Conservation (phyloP, 192 early-diverging fungal genomes). For the Podila epicladia region DNA sequence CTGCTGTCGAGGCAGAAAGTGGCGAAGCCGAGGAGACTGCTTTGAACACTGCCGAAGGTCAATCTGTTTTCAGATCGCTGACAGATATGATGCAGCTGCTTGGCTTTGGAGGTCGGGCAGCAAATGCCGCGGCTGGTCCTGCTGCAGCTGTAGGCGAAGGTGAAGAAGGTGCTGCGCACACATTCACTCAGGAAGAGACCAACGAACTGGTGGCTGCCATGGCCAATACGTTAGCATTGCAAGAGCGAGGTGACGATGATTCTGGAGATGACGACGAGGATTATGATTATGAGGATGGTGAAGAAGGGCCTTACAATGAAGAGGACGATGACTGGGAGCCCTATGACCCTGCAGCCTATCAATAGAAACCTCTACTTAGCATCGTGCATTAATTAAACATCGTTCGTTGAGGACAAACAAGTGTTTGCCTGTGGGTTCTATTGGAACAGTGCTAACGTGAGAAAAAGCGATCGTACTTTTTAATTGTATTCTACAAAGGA, state of each 20-base stretch:
- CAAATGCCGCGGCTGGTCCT: conserved; percentile 1
- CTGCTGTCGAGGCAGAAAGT: neutral
- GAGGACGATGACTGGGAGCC: conserved; percentile 41
- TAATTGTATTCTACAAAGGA: neutral
- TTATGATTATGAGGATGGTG: conserved; percentile 21
- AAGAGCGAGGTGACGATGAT: neutral
- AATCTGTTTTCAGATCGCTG: conserved; percentile 25
- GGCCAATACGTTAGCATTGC: neutral
- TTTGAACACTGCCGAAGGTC: neutral
- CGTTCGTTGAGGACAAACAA: too few species aligned
- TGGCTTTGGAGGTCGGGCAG: conserved; percentile 21
- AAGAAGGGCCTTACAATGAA: conserved; percentile 11
- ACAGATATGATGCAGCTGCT: conserved; percentile 30
- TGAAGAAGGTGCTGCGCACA: too few species aligned
- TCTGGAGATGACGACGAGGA: conserved; percentile 7
- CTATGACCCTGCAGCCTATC: conserved; percentile 42
- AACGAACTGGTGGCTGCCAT: conserved; percentile 15
- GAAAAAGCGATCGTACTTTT: too few species aligned
- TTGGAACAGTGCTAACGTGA: neutral
- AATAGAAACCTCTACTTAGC: neutral
- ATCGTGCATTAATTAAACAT: too few species aligned
- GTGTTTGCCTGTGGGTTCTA: too few species aligned
- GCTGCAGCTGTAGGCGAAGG: conserved; percentile 1
- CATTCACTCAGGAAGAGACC: conserved; percentile 14
- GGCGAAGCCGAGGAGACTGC: neutral